Conservation (phyloP, 1,284 basidiomycete species). For the Ustilago trichophora region DNA sequence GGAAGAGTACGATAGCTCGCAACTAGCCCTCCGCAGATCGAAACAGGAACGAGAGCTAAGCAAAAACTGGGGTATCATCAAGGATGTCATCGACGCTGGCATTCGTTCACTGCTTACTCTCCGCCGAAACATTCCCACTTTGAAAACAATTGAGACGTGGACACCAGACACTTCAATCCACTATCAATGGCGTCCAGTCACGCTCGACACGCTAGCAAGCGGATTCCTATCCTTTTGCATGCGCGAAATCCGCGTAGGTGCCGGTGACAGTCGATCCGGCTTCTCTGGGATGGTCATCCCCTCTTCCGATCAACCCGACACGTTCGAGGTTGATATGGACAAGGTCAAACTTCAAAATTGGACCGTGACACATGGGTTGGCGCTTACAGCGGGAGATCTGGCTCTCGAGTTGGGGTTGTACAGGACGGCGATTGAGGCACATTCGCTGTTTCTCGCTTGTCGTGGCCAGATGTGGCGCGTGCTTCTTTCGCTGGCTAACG, state of each 20-base stretch:
- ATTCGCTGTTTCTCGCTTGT: conserved; percentile 28
- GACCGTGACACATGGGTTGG: conserved; percentile 34
- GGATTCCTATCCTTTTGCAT: conserved; percentile 25
- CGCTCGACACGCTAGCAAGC: background rate
- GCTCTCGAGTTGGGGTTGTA: conserved; percentile 24
- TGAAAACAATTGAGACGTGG: conserved; percentile 7
- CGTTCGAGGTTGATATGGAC: conserved; percentile 9
- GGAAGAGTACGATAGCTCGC: conserved; percentile 17
- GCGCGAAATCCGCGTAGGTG: conserved; percentile 34
- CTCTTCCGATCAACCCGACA: background rate
- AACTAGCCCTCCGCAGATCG: conserved; percentile 11
- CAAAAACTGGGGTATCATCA: conserved; percentile 43
- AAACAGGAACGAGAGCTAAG: conserved; percentile 36
- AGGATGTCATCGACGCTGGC: conserved; percentile 34
- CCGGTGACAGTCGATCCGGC: conserved; percentile 23
- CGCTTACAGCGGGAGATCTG: conserved; percentile 28
- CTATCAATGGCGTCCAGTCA: background rate
- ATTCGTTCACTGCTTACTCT: conserved; percentile 21
- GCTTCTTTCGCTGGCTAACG: conserved; percentile 21
- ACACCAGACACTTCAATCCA: background rate
- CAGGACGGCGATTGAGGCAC: conserved; percentile 29
- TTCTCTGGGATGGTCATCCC: conserved; percentile 27
- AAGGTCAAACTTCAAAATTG: conserved; percentile 31
- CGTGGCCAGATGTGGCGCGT: conserved; percentile 40
- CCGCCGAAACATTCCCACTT: background rate